Conservation (phyloP, 78 protist genomes). For the Protostelium mycophagum region DNA sequence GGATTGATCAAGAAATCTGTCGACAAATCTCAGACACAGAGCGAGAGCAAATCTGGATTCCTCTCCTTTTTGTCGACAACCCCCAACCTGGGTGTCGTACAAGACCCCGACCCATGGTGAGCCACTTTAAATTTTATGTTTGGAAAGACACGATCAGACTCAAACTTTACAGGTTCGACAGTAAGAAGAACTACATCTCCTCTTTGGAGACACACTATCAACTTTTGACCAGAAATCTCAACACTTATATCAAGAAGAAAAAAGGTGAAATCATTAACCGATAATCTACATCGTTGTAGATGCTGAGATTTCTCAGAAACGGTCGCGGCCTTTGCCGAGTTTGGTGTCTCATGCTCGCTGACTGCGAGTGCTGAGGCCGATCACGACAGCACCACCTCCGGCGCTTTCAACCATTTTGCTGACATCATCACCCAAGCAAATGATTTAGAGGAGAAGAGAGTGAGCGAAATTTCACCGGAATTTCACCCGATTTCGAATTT, state of each 20-base stretch:
- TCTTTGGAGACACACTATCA: conserved; percentile 19
- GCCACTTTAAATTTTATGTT: too few relatives aligned
- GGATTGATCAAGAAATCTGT: conserved; percentile 12
- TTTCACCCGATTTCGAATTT: too few relatives aligned
- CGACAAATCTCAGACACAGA: neutral
- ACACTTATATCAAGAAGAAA: neutral
- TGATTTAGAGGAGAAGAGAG: conserved; percentile 27
- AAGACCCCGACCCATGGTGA: conserved; percentile 56
- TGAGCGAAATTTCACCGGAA: conserved; percentile 1
- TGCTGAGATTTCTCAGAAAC: conserved; percentile 40
- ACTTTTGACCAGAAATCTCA: neutral
- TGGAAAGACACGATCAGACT: too few relatives aligned
- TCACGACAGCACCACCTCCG: conserved; percentile 27
- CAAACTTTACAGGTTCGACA: too few relatives aligned
- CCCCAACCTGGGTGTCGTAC: conserved; percentile 27
- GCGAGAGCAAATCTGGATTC: conserved; percentile 21
- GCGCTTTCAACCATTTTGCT: conserved; percentile 20
- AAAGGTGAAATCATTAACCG: conserved; percentile 10
- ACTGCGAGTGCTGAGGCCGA: conserved; percentile 28
- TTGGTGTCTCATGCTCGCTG: conserved; percentile 23
- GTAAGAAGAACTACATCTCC: conserved; percentile 40
- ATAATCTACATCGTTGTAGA: conserved; percentile 12
- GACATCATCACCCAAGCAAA: conserved; percentile 22
- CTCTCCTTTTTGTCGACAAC: neutral
- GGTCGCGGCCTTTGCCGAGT: conserved; percentile 35